Base-by-base conservation (phyloP, 345 rosid species). In the Bruguiera sexangula region DNA sequence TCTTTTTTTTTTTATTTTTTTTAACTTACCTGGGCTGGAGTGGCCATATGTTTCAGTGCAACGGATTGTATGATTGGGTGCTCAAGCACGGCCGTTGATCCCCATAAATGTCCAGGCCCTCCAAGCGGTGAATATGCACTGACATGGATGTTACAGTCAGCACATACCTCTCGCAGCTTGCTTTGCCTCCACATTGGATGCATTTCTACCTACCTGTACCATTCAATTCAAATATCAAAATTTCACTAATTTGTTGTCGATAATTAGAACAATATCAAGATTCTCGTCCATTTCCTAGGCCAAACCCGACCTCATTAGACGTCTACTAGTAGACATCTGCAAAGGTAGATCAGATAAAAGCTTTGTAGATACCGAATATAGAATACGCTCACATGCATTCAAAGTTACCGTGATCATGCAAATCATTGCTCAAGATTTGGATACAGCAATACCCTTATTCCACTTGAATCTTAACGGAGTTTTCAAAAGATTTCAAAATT, bases 171-270 rank as follows among this genome's bases (percentile, higher is more conserved):
- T 50, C 98, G 70, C 22, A 93, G 87, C 80, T 80, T 87, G 63
- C 74, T 75, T 82, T 90, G 96, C 79, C 87, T 87, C 98, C 98
- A 90, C 85, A 82, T 79, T 9, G 96, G 96, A 79, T 93, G 98
- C 98, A 90, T 93, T 78, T 93, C 98, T 80, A 90, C 96, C 98
- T 80, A 90, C 96, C 97, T 92, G 67, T 15, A 34, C 10, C 21
- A 66, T n/a, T 26, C 37, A 11, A 13, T 24, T 32, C 61, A 54
- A 20, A 32, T 20, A 18, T 19, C 37, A 65, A 39, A 64, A 2
- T 24, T 4, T 34, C 57, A 48, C 16, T 39, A 11, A 39, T 39
- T 39, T 6, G 9, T 2, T 11, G 3, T 9, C 3, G 11, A 39
- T 2, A 10, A 39, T 39, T 11, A 39, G 18, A 56, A 56, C 2